A percentile compares a stretch with the other conserved stretches of the same genome.
Evolutionary conservation across 257 asterid species (phyloP).

Genomic region (Mentha longifolia): DNA sequence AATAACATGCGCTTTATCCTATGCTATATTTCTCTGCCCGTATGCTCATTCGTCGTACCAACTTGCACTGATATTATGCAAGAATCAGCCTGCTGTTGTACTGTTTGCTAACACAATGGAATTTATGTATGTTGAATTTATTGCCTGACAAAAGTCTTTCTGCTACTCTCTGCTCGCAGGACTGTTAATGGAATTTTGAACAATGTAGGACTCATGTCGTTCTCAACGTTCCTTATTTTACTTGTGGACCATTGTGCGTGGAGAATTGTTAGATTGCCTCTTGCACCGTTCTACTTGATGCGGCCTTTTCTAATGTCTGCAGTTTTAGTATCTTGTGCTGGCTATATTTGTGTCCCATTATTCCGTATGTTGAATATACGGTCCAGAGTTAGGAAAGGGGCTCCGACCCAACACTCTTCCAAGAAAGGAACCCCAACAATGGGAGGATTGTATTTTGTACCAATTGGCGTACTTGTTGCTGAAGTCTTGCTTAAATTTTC

Average conservation of each 20-base stretch:
- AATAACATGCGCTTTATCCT: neutral
- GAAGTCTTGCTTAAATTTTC: slow-evolving; percentile 65
- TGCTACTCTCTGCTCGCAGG: slow-evolving; percentile 55
- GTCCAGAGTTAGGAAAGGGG: slow-evolving; percentile 54
- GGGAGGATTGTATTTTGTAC: slow-evolving; percentile 88
- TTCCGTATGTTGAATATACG: slow-evolving; percentile 63
- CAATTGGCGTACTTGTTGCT: slow-evolving; percentile 82
- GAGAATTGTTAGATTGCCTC: slow-evolving; percentile 87
- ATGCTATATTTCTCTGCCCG: neutral
- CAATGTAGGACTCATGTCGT: slow-evolving; percentile 65
- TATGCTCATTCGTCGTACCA: neutral
- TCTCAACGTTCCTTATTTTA: slow-evolving; percentile 56
- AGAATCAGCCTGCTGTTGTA: neutral
- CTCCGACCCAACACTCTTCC: slow-evolving; percentile 52
- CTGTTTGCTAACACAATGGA: slow-evolving; percentile 17
- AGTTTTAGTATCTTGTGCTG: slow-evolving; percentile 58
- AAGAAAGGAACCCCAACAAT: slow-evolving; percentile 83
- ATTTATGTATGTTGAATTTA: neutral
- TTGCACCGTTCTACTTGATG: slow-evolving; percentile 72
- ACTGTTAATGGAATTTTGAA: slow-evolving; percentile 65
- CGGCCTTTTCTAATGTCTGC: slow-evolving; percentile 76
- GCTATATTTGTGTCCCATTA: slow-evolving; percentile 84
- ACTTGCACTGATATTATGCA: neutral
- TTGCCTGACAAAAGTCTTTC: slow-evolving; percentile 17
- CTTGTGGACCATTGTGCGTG: slow-evolving; percentile 90